Percentiles rank a stretch among this genome's conserved stretches.
Evolutionary conservation across 2,329 filamentous ascomycete genomes (phyloP).

Genomic region (Neonectria neomacrospora): DNA sequence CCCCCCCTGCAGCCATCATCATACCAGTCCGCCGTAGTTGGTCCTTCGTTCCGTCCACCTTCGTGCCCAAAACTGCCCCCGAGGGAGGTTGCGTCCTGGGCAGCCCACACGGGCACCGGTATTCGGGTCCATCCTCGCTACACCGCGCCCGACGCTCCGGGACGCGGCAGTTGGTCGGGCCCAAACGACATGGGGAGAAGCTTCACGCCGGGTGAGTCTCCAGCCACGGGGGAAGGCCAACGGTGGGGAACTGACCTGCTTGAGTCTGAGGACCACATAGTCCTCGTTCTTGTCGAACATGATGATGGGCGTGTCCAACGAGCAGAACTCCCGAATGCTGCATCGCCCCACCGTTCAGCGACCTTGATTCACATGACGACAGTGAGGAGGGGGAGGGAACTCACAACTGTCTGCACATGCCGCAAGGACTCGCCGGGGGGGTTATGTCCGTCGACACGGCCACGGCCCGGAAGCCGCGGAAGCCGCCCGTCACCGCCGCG

Average conservation of each 20-base stretch:
- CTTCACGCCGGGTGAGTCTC: slow-evolving; percentile 52
- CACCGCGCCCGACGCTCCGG: slow-evolving; percentile 32
- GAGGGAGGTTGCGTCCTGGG: not conserved
- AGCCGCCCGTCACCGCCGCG: slow-evolving; percentile 75
- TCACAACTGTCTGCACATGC: slow-evolving; percentile 95
- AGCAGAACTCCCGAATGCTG: slow-evolving; percentile 81
- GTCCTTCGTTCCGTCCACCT: no score
- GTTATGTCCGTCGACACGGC: slow-evolving; percentile 85
- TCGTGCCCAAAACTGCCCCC: not conserved
- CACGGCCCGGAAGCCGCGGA: slow-evolving; percentile 75
- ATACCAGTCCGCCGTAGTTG: not conserved
- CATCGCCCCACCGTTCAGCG: slow-evolving; percentile 27
- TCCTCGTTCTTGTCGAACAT: slow-evolving; percentile 91
- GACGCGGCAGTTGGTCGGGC: slow-evolving; percentile 65
- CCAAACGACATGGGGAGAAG: slow-evolving; percentile 76
- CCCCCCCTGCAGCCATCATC: not conserved
- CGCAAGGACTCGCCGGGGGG: slow-evolving; percentile 81
- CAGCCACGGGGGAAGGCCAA: not conserved
- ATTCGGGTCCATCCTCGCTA: not conserved
- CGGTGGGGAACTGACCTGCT: slow-evolving; percentile 62
- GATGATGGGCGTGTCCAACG: slow-evolving; percentile 77
- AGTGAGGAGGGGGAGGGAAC: slow-evolving; percentile 50
- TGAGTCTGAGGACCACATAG: slow-evolving; percentile 75
- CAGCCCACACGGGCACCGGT: not conserved
- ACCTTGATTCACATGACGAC: not conserved